Evolutionary conservation across 331 rosid species (phyloP), one percentile per base, ranked within the genome.

Genomic region (Malus hybrid): DNA sequence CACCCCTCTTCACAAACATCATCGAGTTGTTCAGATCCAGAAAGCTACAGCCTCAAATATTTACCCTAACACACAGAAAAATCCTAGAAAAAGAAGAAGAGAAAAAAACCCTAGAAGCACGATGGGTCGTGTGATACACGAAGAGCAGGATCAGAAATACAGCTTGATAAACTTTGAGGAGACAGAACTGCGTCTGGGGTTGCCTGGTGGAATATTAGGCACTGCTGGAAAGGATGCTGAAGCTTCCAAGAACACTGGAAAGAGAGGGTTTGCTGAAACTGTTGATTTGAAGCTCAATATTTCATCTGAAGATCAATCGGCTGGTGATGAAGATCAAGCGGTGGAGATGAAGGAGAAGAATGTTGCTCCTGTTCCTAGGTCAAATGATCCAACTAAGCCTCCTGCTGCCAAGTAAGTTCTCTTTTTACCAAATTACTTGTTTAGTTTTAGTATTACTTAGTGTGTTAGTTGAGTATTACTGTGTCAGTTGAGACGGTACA

Each of bases 221-320:
- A 13, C 19, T 13, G 18, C 67, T 6, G 67, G 67, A 27, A 65
- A 61, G 4, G 77, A n/a, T 16, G 74, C 16, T 6, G 48, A n/a
- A 12, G 75, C 62, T 28, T 61, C 69, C 7, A 76, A 73, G 55
- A 79, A n/a, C 33, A 79, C 57, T 32, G 85, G 78, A 36, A 93
- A 93, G 83, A 89, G 97, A 77, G 93, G 91, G 19, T 93, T 93
- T 64, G 74, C 88, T 3, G 91, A 91, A 3, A 85, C 96, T 10
- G 86, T 91, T 48, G 98, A 93, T 87, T 82, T 91, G 90, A 91
- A 93, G 87, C 98, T 93, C 66, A 90, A 91, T 78, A 85, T 91
- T 33, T 89, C 93, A 14, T 83, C 96, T 39, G 83, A 56, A 39
- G 83, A 72, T 12, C 56, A 83, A 7, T 3, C 44, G 20, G 59